Evolutionary conservation across 129 eudicot genomes (phyloP).

Genomic region (Deinandra increscens): DNA sequence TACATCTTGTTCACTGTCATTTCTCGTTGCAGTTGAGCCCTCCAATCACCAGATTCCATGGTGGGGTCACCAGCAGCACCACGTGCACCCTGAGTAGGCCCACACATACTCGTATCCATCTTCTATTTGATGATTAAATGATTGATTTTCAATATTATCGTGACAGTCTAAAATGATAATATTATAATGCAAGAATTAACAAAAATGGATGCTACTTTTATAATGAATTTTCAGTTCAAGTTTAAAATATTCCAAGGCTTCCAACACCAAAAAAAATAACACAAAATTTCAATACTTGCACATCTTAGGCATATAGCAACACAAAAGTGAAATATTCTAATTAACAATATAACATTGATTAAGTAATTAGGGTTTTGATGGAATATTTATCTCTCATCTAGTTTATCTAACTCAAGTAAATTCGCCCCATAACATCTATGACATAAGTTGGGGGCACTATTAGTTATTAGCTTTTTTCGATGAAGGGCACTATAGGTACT

Average conservation of each 20-base stretch:
- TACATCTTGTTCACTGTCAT: conserved; percentile 65
- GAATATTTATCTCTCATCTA: too few relatives aligned
- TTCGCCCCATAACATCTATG: too few relatives aligned
- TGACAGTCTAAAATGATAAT: neutral
- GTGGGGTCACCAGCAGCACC: conserved; percentile 43
- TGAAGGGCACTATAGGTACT: too few relatives aligned
- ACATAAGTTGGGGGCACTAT: too few relatives aligned
- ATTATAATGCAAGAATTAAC: neutral
- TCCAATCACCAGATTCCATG: conserved; percentile 68
- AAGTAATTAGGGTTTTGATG: too few relatives aligned
- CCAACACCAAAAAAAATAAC: too few relatives aligned
- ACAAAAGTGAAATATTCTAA: neutral
- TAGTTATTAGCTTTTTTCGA: too few relatives aligned
- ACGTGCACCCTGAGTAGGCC: conserved; percentile 37
- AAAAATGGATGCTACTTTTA: neutral
- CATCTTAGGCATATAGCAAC: neutral
- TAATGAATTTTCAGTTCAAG: too few relatives aligned
- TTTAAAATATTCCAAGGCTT: too few relatives aligned
- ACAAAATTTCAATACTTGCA: neutral
- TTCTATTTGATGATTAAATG: neutral
- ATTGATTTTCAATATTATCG: neutral
- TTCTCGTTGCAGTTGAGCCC: conserved; percentile 55
- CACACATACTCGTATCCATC: conserved; percentile 56
- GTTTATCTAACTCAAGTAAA: too few relatives aligned
- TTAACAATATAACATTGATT: too few relatives aligned